Conservation (phyloP, 2,329 filamentous ascomycete species). For the Myriosclerotinia scirpicola region DNA sequence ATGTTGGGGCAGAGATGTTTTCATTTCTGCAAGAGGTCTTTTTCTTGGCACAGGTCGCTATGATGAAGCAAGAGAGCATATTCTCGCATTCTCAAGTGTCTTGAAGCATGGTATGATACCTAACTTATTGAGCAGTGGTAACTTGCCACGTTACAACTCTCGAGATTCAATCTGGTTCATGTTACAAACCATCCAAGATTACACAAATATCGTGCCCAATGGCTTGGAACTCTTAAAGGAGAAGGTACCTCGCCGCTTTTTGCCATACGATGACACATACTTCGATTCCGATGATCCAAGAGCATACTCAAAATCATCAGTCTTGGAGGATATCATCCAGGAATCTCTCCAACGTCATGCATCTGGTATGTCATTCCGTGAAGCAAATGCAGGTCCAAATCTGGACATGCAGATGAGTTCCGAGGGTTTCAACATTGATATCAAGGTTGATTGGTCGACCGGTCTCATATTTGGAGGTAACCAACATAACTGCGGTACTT, state of each 20-base stretch:
- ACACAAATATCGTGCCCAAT: slow-evolving; percentile 75
- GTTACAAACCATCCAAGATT: slow-evolving; percentile 93
- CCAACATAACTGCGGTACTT: slow-evolving; percentile 93
- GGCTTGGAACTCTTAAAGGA: slow-evolving; percentile 73
- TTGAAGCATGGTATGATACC: slow-evolving; percentile 98
- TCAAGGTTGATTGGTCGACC: slow-evolving; percentile 86
- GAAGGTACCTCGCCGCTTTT: slow-evolving; percentile 78
- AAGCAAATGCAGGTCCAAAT: slow-evolving; percentile 86
- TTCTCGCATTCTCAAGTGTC: slow-evolving; percentile 90
- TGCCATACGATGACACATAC: slow-evolving; percentile 95
- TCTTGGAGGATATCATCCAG: slow-evolving; percentile 85
- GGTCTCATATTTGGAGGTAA: slow-evolving; percentile 94
- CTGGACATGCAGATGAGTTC: slow-evolving; percentile 93
- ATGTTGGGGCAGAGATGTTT: slow-evolving; percentile 96
- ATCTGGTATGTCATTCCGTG: slow-evolving; percentile 83
- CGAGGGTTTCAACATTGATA: slow-evolving; percentile 88
- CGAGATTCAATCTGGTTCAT: slow-evolving; percentile 98
- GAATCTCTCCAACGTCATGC: slow-evolving; percentile 93
- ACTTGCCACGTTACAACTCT: slow-evolving; percentile 88
- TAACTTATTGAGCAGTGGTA: slow-evolving; percentile 84
- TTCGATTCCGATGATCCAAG: slow-evolving; percentile 78
- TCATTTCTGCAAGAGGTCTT: slow-evolving; percentile 92
- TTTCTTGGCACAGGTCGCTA: slow-evolving; percentile 87
- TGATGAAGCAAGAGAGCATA: slow-evolving; percentile 87
- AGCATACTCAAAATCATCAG: slow-evolving; percentile 82